A percentile compares a stretch with the other conserved stretches of the same genome.
These are phyloP conservation scores for Aaosphaeria arxii DNA, from an alignment of 2,329 filamentous ascomycete species.

Conservation along the genomic window DNA sequence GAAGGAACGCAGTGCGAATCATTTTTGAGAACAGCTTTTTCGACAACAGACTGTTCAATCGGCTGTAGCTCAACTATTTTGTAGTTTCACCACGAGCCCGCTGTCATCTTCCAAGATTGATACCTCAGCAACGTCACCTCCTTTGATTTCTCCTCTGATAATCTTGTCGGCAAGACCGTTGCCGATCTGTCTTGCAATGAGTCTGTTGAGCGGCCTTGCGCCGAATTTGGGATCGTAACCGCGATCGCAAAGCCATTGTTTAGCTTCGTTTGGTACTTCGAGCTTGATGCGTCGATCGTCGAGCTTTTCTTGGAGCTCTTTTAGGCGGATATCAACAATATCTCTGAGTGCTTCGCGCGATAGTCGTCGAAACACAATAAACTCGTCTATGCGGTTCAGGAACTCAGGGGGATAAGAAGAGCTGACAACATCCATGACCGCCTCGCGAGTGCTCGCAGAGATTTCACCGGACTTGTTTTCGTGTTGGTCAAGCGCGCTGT, in stretches of 20 bases:
- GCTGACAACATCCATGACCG: constrained; percentile 86
- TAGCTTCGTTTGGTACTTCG: constrained; percentile 67
- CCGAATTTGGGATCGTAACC: constrained; percentile 93
- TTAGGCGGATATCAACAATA: constrained; percentile 88
- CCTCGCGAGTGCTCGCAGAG: constrained; percentile 67
- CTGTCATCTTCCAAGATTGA: constrained; percentile 56
- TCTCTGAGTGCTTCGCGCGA: constrained; percentile 75
- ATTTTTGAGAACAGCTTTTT: no score
- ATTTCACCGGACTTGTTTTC: constrained; percentile 60
- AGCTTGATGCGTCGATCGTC: constrained; percentile 82
- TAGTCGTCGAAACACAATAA: constrained; percentile 91
- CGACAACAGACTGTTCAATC: no score
- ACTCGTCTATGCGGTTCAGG: constrained; percentile 93
- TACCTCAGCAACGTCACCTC: constrained; percentile 71
- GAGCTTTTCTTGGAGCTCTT: constrained; percentile 77
- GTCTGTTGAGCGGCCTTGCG: constrained; percentile 82
- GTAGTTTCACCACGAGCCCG: constrained; percentile 6
- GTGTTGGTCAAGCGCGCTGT: constrained; percentile 62
- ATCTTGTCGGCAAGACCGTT: constrained; percentile 89
- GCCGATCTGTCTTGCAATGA: constrained; percentile 86
- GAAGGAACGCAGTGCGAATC: no score
- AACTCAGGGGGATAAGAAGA: constrained; percentile 82
- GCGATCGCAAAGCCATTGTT: constrained; percentile 81
- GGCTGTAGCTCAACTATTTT: no score
- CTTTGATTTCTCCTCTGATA: constrained; percentile 77